Base-by-base conservation (phyloP, 164 flowering plant species). In the Stephania cephalantha region DNA sequence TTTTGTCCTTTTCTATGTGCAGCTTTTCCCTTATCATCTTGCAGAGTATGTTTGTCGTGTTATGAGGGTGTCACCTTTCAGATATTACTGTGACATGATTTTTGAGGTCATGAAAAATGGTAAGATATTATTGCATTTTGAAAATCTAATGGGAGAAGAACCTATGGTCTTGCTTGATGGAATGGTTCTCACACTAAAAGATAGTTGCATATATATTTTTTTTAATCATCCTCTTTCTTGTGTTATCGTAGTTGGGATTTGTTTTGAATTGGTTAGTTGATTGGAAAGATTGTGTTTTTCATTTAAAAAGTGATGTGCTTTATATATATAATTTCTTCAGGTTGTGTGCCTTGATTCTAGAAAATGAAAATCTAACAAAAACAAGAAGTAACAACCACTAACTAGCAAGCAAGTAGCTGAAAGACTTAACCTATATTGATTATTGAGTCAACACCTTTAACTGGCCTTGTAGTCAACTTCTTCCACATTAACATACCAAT, bases 21-120 rank as follows among this genome's bases (percentile, higher is more conserved):
- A 96, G 99, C 83, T 96, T 64, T 96, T 92, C 82, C 99, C 99
- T 12, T 96, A 96, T 82, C 99, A 96, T 81, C 98, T 94, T 81
- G 92, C 97, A 18, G 99, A 92, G 83, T 92, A 94, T 86, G 88
- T 95, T 74, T 93, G 97, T 82, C 97, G 99, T 76, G 95, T 94
- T 20, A 92, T 94, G 99, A 87, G 99, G 84, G 75, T 95, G 50
- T 95, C 99, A 46, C 97, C 98, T 80, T 95, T 95, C 88, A 87
- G 94, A 91, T 95, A 93, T 83, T 95, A 95, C 85, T 94, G 99
- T 80, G 99, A 95, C 79, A 95, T 93, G 90, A 83, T 95, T 50
- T 95, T 93, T 79, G 99, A 95, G 82, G 99, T 94, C 75, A 95
- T 95, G 99, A 95, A 75, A 86, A 95, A 89, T 85, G 99, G 99